Evolutionary conservation across 352 stramenopile genomes (phyloP), one percentile per base, ranked within the genome.

Genomic region (Phytopythium cucurbitacearum): DNA sequence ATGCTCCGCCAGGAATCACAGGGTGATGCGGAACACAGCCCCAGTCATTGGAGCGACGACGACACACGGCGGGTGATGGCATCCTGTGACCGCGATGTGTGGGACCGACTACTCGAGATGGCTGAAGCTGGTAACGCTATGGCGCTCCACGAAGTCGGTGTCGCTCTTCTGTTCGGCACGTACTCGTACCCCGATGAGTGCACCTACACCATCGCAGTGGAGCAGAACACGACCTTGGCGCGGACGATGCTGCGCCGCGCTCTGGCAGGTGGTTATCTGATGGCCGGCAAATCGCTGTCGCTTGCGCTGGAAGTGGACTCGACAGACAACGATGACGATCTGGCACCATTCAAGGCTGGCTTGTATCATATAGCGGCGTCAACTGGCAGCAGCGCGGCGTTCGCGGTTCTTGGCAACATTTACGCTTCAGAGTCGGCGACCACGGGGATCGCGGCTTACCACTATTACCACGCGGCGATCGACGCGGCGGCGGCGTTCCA

Each of bases 381-480:
- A n/a, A 45, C 48, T 12, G 73, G 79, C 12, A 48, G 45, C 35
- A 78, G 69, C 33, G 65, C 81, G 16, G 70, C 71, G 2, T 88
- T 77, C 53, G 70, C 71, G 32, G 64, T 86, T n/a, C 62, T 94
- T 1, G 84, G 72, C 53, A 34, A 49, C 4, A 40, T 46, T 10
- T 34, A 32, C 4, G 9, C 28, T 35, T 2, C 16, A 36, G 11
- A 9, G 21, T 28, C 21, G 21, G 21, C 21, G 21, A 28, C 21
- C 21, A 28, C 21, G 21, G 21, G 21, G 21, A 64, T 76, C 11
- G 65, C 71, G 0, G 64, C 66, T 1, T 85, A 78, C 63, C 80
- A 94, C 62, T 89, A 82, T 55, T 70, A 64, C 7, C 67, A 85
- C 7, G 73, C 82, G 7, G 76, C 80, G 3, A 48, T 61, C 6